Conservation (phyloP, 2,329 filamentous ascomycete species). For the Harringtonia aguacate region DNA sequence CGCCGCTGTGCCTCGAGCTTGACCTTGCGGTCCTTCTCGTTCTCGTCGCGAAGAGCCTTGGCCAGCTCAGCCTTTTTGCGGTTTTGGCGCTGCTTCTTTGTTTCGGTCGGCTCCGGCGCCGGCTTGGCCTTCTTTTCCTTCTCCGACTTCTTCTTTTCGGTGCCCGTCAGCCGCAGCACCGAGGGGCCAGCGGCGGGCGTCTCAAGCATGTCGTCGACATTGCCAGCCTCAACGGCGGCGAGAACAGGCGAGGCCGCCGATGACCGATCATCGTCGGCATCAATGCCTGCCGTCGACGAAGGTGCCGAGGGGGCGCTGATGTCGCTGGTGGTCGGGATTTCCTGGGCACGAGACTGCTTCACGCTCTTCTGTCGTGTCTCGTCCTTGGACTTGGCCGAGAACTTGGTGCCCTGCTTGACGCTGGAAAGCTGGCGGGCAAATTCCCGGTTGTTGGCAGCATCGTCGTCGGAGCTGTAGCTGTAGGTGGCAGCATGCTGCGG, state of each 20-base stretch:
- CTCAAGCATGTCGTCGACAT: conserved; percentile 89
- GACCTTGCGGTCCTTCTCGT: conserved; percentile 66
- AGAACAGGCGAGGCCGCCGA: conserved; percentile 55
- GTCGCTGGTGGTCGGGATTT: conserved; percentile 25
- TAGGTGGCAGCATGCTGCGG: conserved; percentile 12
- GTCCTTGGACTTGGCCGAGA: conserved; percentile 38
- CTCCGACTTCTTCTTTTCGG: conserved; percentile 41
- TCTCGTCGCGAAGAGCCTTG: conserved; percentile 63
- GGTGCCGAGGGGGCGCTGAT: conserved; percentile 42
- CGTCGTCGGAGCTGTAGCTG: conserved; percentile 42
- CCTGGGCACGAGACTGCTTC: conserved; percentile 55
- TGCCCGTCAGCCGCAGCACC: conserved; percentile 66
- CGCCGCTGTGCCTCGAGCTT: conserved; percentile 77
- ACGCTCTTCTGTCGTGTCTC: conserved; percentile 60
- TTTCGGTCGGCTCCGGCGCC: conserved; percentile 56
- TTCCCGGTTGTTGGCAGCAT: conserved; percentile 46
- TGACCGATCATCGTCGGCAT: conserved; percentile 74
- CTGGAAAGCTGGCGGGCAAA: conserved; percentile 66
- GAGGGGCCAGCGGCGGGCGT: conserved; percentile 55
- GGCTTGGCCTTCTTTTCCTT: conserved; percentile 51
- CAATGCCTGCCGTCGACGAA: conserved; percentile 61
- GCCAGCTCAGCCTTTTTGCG: conserved; percentile 75
- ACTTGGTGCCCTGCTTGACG: conserved; percentile 58
- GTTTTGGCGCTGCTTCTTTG: conserved; percentile 94
- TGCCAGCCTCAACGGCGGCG: conserved; percentile 46